Evolutionary conservation across 441 rosid genomes (phyloP).

Genomic region (Gossypium lobatum): DNA sequence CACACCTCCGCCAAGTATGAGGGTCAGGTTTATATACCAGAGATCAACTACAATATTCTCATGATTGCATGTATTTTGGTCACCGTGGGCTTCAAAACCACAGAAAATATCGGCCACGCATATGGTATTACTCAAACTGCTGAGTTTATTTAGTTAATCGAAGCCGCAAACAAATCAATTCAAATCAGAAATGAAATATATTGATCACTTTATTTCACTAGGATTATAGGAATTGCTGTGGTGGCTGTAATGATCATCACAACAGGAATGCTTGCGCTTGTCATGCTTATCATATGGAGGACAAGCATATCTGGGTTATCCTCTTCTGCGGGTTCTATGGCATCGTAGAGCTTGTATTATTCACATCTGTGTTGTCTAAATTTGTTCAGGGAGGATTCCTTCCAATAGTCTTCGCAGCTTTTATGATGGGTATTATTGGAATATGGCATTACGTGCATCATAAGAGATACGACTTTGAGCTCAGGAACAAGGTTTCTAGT

Average conservation of each 20-base stretch:
- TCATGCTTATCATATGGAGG: slow-evolving; percentile 77
- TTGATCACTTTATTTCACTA: neutral
- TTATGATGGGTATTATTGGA: slow-evolving; percentile 53
- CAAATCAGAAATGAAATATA: neutral
- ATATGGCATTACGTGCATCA: slow-evolving; percentile 64
- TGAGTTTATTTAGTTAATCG: no score
- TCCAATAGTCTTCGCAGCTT: slow-evolving; percentile 40
- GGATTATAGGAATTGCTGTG: slow-evolving; percentile 39
- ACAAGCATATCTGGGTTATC: slow-evolving; percentile 35
- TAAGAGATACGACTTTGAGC: slow-evolving; percentile 49
- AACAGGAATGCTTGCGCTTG: slow-evolving; percentile 50
- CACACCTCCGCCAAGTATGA: slow-evolving; percentile 68
- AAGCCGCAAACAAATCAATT: no score
- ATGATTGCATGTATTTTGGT: slow-evolving; percentile 61
- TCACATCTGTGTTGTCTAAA: slow-evolving; percentile 57
- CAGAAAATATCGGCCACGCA: slow-evolving; percentile 58
- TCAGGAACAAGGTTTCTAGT: slow-evolving; percentile 52
- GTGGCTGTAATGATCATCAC: slow-evolving; percentile 67
- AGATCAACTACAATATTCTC: slow-evolving; percentile 53
- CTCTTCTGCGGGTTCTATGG: slow-evolving; percentile 38
- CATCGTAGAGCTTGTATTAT: slow-evolving; percentile 33
- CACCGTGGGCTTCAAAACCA: slow-evolving; percentile 36
- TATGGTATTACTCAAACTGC: slow-evolving; percentile 36
- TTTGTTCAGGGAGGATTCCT: slow-evolving; percentile 58
- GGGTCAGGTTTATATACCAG: slow-evolving; percentile 81